Base-by-base conservation (phyloP, 176 grass and related monocot genomes). In the Thalia dealbata region DNA sequence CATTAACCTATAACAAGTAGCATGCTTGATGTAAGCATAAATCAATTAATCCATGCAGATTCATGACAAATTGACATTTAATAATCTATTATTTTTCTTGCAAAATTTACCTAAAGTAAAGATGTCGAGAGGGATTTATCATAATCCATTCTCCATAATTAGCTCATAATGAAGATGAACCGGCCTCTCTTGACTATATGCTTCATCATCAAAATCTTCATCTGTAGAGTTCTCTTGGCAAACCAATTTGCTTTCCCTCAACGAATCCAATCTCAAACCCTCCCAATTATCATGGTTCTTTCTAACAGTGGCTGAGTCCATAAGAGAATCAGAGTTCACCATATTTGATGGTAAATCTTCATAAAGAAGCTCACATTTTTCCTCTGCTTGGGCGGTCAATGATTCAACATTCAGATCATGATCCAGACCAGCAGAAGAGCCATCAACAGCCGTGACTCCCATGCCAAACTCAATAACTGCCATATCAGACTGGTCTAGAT, bases 171-270 rank as follows among this genome's bases (percentile, higher is more conserved):
- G 62, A 91, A 88, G 35, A 15, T 6, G 52, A 15, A 70, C 22
- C 42, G 73, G 72, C 64, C 73, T 73, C 45, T 83, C 78, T 51
- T 65, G 70, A 29, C 78, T 73, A 88, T 79, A 61, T 44, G 71
- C 73, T 77, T 83, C 82, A 75, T 82, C 84, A 72, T 79, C 79
- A 74, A 89, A 82, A 80, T 81, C 81, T 76, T 83, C 72, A 28
- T 58, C 83, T 54, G 80, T 91, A 10, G 84, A 82, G 76, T 82
- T 79, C 60, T 87, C 77, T 75, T 85, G 82, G 61, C 77, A 82
- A 41, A 84, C 22, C 75, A 78, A 79, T 73, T 68, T 82, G 42
- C 67, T 71, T 41, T 76, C 81, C 73, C 73, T 70, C 63, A 61
- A 78, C 25, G 84, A 52, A 60, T 71, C 61, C 38, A 61, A 61